Percentiles rank a stretch among this genome's conserved stretches.
These are phyloP conservation scores for Kazachstania viticola DNA, from an alignment of 805 yeast genomes.

Conservation along the genomic window DNA sequence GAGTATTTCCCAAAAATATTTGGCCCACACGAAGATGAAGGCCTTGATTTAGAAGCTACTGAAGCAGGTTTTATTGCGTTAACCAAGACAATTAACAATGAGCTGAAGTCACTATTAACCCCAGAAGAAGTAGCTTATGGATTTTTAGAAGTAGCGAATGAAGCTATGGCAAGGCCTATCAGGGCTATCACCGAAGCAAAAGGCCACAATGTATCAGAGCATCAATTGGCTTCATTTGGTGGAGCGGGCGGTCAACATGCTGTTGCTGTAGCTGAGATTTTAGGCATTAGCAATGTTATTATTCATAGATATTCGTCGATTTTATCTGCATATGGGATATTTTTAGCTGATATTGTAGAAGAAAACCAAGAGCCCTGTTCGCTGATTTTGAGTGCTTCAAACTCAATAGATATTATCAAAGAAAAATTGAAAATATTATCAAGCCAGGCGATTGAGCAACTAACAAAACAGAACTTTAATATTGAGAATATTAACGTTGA, in stretches of 20 bases:
- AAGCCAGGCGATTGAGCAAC: constrained; percentile 31
- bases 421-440: constrained; percentile 36
- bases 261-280: constrained; percentile 55
- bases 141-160: constrained; percentile 73
- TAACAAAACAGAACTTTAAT: constrained; percentile 43
- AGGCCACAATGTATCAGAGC: constrained; percentile 56
- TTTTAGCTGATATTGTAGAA: constrained; percentile 73
- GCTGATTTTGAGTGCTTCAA: constrained; percentile 25
- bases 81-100: constrained; percentile 43
- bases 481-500: constrained; percentile 40
- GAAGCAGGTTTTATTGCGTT: constrained; percentile 39
- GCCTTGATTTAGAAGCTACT: constrained; percentile 48
- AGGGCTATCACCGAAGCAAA: constrained; percentile 76
- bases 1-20: constrained; percentile 71
- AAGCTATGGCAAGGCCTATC: constrained; percentile 84
- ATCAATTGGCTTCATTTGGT: constrained; percentile 73
- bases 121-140: constrained; percentile 70
- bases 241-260: constrained; percentile 95
- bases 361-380: constrained; percentile 71
- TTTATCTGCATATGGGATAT: constrained; percentile 80
- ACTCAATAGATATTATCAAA: constrained; percentile 27
- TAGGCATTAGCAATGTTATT: constrained; percentile 58
- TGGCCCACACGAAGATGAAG: constrained; percentile 68
- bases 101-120: constrained; percentile 30
- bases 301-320: constrained; percentile 77